Percentiles rank a stretch among this genome's conserved stretches.
Conservation (phyloP, 345 rosid genomes). For the Euphorbia tirucalli region DNA sequence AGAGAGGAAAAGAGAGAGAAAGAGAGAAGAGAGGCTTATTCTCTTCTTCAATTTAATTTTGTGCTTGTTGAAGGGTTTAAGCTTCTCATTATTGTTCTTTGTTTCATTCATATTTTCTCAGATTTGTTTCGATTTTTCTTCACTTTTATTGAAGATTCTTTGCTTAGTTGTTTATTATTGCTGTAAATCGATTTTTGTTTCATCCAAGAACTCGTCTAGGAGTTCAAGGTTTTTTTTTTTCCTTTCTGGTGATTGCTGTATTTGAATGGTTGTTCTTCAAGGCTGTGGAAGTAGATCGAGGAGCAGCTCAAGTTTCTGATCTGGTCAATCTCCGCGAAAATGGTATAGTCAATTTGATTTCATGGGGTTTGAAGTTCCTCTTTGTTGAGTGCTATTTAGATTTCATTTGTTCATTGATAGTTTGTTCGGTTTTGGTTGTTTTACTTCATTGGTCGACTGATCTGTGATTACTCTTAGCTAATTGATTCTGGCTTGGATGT, state of each 20-base stretch:
- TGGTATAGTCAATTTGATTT: constrained; percentile 31
- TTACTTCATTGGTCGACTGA: constrained; percentile 32
- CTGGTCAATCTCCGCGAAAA: constrained; percentile 27
- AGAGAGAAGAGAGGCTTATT: constrained; percentile 28
- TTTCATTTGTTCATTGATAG: not conserved
- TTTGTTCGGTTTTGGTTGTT: constrained; percentile 11
- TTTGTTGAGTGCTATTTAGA: not conserved
- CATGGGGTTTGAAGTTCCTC: not conserved
- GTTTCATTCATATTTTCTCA: not conserved
- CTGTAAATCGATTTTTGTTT: constrained; percentile 17
- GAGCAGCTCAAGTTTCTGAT: constrained; percentile 43
- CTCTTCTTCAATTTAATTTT: constrained; percentile 36
- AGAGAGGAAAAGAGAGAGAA: not conserved
- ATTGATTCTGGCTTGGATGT: not conserved
- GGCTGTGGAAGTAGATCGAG: constrained; percentile 45
- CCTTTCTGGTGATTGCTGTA: not conserved
- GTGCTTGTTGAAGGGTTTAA: constrained; percentile 39
- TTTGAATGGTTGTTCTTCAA: constrained; percentile 35
- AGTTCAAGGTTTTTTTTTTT: constrained; percentile 11
- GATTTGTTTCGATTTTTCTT: not conserved
- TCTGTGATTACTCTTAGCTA: constrained; percentile 31
- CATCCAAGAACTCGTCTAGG: not conserved
- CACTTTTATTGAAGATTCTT: not conserved
- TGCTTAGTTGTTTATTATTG: constrained; percentile 12
- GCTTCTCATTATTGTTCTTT: constrained; percentile 30